Conservation (phyloP, 208 protist genomes). For the Phytomonas sp. region DNA sequence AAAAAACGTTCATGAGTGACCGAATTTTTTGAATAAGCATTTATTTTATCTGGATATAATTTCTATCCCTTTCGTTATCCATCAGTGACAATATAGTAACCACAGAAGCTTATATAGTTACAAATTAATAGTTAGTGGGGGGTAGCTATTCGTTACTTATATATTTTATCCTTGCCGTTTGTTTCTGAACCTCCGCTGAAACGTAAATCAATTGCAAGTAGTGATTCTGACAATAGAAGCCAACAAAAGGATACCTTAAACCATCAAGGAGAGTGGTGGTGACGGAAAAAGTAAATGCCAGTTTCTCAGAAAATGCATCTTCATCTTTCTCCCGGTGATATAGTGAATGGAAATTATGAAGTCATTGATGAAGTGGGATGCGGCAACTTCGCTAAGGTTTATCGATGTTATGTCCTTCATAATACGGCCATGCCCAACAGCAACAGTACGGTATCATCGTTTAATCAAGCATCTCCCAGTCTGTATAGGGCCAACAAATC, state of each 20-base stretch:
- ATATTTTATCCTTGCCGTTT: background rate
- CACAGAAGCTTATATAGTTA: background rate
- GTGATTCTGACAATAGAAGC: background rate
- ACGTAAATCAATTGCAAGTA: background rate
- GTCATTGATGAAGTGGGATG: slow-evolving; percentile 57
- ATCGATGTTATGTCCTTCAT: slow-evolving; percentile 38
- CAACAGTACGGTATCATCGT: slow-evolving; percentile 7
- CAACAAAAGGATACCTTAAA: background rate
- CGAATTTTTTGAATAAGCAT: background rate
- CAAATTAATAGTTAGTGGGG: background rate
- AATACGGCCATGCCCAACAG: slow-evolving; percentile 9
- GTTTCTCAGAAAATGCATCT: slow-evolving; percentile 47
- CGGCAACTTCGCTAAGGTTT: slow-evolving; percentile 84
- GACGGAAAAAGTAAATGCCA: slow-evolving; percentile 11
- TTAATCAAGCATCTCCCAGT: background rate
- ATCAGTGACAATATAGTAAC: background rate
- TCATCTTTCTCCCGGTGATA: slow-evolving; percentile 32
- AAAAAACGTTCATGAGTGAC: slow-evolving; percentile 1
- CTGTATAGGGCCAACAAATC: background rate
- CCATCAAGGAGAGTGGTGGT: background rate
- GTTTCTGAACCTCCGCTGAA: background rate
- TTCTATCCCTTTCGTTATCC: background rate
- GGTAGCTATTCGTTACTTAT: background rate
- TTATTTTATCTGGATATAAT: background rate
- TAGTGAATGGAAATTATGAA: slow-evolving; percentile 54